Evolutionary conservation across 805 yeast species (phyloP).

Genomic region (Hanseniaspora lachancei): DNA sequence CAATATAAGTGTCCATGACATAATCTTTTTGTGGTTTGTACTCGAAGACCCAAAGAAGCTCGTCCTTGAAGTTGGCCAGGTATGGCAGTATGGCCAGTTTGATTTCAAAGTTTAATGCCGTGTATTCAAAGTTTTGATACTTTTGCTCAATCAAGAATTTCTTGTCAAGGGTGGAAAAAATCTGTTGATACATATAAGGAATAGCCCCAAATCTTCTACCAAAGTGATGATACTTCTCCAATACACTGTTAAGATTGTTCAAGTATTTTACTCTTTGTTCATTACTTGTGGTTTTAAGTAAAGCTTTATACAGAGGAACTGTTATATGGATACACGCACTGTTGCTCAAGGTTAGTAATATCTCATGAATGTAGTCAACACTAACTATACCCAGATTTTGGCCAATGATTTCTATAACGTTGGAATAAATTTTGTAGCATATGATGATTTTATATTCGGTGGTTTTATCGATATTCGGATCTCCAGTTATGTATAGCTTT

Average conservation of each 20-base stretch:
- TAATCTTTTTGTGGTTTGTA: conserved; percentile 1
- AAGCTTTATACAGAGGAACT: neutral
- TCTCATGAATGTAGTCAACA: neutral
- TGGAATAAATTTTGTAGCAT: conserved; percentile 5
- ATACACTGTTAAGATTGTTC: neutral
- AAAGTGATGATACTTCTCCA: conserved; percentile 2
- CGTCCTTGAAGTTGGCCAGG: neutral
- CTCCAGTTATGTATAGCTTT: conserved; percentile 2
- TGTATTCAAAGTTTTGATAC: neutral
- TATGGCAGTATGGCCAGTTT: conserved; percentile 7
- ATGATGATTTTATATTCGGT: neutral
- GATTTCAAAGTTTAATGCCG: conserved; percentile 7
- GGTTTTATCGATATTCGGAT: neutral
- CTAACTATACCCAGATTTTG: neutral
- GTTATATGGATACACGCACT: conserved; percentile 12
- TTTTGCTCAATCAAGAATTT: no score
- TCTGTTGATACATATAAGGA: conserved; percentile 8
- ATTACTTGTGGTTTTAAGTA: neutral
- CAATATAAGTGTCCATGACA: conserved; percentile 10
- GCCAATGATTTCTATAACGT: neutral
- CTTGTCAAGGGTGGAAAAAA: neutral
- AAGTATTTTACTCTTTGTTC: neutral
- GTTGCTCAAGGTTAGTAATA: conserved; percentile 2
- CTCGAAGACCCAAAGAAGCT: neutral
- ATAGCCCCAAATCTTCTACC: conserved; percentile 12